These are phyloP conservation scores for Ascocoryne sarcoides DNA, from an alignment of 2,329 filamentous ascomycete species.

Conservation along the genomic window DNA sequence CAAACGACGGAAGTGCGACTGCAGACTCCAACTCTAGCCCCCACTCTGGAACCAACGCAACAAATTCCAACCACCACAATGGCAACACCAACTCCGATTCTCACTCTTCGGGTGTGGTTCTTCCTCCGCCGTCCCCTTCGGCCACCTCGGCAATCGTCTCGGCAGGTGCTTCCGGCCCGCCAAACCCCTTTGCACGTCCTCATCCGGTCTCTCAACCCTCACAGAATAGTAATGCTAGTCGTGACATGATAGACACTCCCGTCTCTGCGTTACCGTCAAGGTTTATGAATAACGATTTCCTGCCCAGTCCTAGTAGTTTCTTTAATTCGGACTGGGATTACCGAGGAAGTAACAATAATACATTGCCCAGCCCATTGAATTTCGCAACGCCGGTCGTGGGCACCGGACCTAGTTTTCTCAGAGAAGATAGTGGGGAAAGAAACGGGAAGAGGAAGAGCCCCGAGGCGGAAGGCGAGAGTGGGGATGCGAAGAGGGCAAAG, in stretches of 20 bases:
- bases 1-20: slow-evolving; percentile 63
- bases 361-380: slow-evolving; percentile 83
- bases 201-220: slow-evolving; percentile 53
- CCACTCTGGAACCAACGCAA: slow-evolving; percentile 20
- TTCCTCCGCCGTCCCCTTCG: slow-evolving; percentile 89
- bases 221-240: slow-evolving; percentile 28
- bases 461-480: slow-evolving; percentile 19
- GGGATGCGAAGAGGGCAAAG: slow-evolving; percentile 23
- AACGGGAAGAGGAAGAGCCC: slow-evolving; percentile 26
- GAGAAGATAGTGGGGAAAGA: slow-evolving; percentile 39
- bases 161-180: slow-evolving; percentile 83
- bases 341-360: slow-evolving; percentile 63
- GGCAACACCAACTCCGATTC: slow-evolving; percentile 34
- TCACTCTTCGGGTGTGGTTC: slow-evolving; percentile 58
- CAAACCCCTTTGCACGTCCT: slow-evolving; percentile 90
- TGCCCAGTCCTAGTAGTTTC: slow-evolving; percentile 87
- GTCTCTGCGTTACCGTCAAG: slow-evolving; percentile 90
- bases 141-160: slow-evolving; percentile 63
- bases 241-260: slow-evolving; percentile 61
- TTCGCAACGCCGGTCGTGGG: slow-evolving; percentile 74
- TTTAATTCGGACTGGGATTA: slow-evolving; percentile 81
- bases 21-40: slow-evolving; percentile 55
- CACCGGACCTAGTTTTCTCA: slow-evolving; percentile 53
- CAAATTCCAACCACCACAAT: slow-evolving; percentile 21
- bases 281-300: slow-evolving; percentile 78